Conservation (phyloP, 139 green algal genomes). For the Mesotaenium endlicherianum region DNA sequence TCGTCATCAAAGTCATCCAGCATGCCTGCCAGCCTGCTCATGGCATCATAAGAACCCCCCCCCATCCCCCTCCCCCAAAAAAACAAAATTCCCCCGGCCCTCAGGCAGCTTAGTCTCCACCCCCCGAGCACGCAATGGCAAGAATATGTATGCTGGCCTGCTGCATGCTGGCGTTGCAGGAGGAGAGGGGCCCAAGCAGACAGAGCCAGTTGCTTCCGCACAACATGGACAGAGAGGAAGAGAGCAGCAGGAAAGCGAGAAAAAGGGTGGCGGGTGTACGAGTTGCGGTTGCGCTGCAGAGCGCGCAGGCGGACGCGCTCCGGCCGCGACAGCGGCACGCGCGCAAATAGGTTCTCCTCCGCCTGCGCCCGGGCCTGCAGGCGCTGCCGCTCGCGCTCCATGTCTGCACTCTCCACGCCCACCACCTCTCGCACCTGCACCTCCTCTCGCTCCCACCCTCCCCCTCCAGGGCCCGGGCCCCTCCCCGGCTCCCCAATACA, state of each 20-base stretch:
- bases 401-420: slow-evolving; percentile 4
- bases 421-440: slow-evolving; percentile 66
- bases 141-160: no score
- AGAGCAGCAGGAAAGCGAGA: neutral
- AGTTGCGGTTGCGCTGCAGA: slow-evolving; percentile 15
- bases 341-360: slow-evolving; percentile 88
- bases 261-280: neutral
- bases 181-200: slow-evolving; percentile 10
- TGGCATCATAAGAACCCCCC: neutral
- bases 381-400: slow-evolving; percentile 60
- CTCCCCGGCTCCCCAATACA: no score
- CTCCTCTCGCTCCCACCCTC: slow-evolving; percentile 71
- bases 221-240: neutral
- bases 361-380: slow-evolving; percentile 70
- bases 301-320: slow-evolving; percentile 77
- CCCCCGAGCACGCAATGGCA: no score
- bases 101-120: no score
- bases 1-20: slow-evolving; percentile 94
- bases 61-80: neutral
- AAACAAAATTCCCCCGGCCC: no score
- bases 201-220: neutral
- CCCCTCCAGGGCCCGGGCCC: no score
- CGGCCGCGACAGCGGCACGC: slow-evolving; percentile 57
- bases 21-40: slow-evolving; percentile 8
- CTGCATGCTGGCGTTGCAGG: neutral